Evolutionary conservation across 805 yeast genomes (phyloP).

Genomic region (Martiniozyma abietophila): DNA sequence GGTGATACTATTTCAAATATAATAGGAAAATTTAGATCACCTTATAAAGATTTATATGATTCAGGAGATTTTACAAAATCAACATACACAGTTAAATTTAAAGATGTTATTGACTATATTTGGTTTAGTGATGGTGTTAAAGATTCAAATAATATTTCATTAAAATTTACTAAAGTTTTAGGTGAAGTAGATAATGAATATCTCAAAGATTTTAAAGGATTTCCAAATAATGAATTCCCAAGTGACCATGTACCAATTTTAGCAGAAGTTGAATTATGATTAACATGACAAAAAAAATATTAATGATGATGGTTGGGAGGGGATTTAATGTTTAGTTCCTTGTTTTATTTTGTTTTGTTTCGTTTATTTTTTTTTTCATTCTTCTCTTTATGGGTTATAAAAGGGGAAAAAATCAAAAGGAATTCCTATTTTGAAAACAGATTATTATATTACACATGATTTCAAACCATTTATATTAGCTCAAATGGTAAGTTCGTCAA

Average conservation of each 20-base stretch:
- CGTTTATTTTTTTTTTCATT: background rate
- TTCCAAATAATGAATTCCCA: constrained; percentile 52
- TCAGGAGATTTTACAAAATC: constrained; percentile 24
- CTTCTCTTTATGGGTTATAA: too few species aligned
- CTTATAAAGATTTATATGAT: constrained; percentile 21
- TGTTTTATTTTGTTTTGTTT: background rate
- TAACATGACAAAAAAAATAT: too few species aligned
- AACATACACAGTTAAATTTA: constrained; percentile 40
- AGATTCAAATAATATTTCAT: constrained; percentile 23
- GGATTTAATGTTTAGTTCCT: background rate
- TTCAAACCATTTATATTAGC: too few species aligned
- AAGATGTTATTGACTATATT: constrained; percentile 49
- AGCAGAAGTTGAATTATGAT: constrained; percentile 18
- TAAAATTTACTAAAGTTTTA: constrained; percentile 36
- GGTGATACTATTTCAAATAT: constrained; percentile 9
- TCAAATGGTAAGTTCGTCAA: too few species aligned
- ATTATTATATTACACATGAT: too few species aligned
- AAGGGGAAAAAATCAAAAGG: too few species aligned
- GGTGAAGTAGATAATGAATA: constrained; percentile 37
- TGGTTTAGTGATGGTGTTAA: constrained; percentile 33
- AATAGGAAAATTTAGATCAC: constrained; percentile 18
- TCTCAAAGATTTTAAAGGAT: constrained; percentile 26
- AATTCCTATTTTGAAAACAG: too few species aligned
- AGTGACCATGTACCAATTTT: constrained; percentile 35
- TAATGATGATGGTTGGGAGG: too few species aligned